Conservation (phyloP, 2,329 filamentous ascomycete species). For the Tolypocladium tropicale region DNA sequence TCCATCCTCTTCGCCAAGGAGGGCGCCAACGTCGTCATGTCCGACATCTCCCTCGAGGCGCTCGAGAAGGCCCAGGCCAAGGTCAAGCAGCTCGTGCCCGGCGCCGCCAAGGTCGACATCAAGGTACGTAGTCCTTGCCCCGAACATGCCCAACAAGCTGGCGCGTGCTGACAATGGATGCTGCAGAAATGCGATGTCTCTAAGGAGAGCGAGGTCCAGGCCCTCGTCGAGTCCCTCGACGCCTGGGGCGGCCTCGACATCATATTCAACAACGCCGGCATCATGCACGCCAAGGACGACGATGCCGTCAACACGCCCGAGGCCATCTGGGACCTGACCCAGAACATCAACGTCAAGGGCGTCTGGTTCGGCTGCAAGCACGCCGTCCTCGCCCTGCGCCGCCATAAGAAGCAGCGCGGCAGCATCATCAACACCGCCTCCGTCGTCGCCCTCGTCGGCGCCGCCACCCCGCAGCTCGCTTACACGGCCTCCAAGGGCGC, state of each 20-base stretch:
- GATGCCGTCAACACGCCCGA: slow-evolving; percentile 78
- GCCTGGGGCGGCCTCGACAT: slow-evolving; percentile 80
- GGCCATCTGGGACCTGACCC: slow-evolving; percentile 88
- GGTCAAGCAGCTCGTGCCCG: slow-evolving; percentile 61
- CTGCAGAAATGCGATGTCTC: slow-evolving; percentile 59
- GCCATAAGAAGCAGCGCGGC: slow-evolving; percentile 65
- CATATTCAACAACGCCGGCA: slow-evolving; percentile 96
- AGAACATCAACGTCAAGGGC: slow-evolving; percentile 92
- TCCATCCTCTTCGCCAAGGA: slow-evolving; percentile 82
- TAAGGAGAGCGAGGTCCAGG: slow-evolving; percentile 69
- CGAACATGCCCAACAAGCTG: not conserved
- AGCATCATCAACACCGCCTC: slow-evolving; percentile 90
- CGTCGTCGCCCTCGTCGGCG: slow-evolving; percentile 77
- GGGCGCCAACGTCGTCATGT: slow-evolving; percentile 75
- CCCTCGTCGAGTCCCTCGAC: slow-evolving; percentile 65
- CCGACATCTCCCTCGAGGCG: slow-evolving; percentile 71
- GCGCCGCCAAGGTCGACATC: slow-evolving; percentile 50
- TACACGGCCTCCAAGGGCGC: slow-evolving; percentile 94
- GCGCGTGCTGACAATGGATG: not conserved
- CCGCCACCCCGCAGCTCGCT: slow-evolving; percentile 79
- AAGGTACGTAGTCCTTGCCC: slow-evolving; percentile 30
- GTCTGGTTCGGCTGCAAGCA: slow-evolving; percentile 97
- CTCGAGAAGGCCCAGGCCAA: slow-evolving; percentile 69
- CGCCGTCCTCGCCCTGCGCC: slow-evolving; percentile 70
- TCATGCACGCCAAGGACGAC: slow-evolving; percentile 81